A percentile compares a stretch with the other conserved stretches of the same genome.
Conservation (phyloP, 352 stramenopile genomes). For the Phytophthora rubi region DNA sequence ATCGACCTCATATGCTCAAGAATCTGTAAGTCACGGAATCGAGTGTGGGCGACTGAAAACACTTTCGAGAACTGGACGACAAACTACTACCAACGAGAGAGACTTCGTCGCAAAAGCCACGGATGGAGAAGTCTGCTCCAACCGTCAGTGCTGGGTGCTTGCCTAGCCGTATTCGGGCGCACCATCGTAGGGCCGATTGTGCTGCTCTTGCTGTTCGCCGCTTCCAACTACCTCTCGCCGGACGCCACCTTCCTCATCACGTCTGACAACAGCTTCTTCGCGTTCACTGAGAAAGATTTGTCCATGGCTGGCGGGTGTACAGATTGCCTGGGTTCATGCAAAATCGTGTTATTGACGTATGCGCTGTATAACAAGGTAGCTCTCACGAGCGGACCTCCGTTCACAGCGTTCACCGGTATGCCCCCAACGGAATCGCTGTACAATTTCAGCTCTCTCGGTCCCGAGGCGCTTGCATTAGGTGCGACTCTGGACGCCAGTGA, state of each 20-base stretch:
- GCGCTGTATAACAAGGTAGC: conserved; percentile 15
- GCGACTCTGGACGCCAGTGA: conserved; percentile 22
- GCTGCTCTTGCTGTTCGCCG: conserved; percentile 25
- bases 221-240: conserved; percentile 24
- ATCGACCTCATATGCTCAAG: conserved; percentile 7
- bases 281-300: conserved; percentile 32
- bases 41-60: conserved; percentile 4
- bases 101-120: conserved; percentile 10
- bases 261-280: conserved; percentile 32
- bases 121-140: conserved; percentile 14
- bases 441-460: conserved; percentile 25
- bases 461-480: conserved; percentile 21
- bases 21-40: conserved; percentile 3
- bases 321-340: conserved; percentile 24
- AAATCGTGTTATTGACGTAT: conserved; percentile 27
- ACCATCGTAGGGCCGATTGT: conserved; percentile 27
- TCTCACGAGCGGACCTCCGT: conserved; percentile 28
- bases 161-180: conserved; percentile 24
- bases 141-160: conserved; percentile 23
- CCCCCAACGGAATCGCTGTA: conserved; percentile 23
- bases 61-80: conserved; percentile 17
- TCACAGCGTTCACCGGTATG: conserved; percentile 24
- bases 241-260: conserved; percentile 32
- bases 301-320: conserved; percentile 33
- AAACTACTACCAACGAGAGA: conserved; percentile 24